Percentiles rank a stretch among this genome's conserved stretches.
These are phyloP conservation scores for Clathrus columnatus DNA, from an alignment of 768 basidiomycete species.

Conservation along the genomic window DNA sequence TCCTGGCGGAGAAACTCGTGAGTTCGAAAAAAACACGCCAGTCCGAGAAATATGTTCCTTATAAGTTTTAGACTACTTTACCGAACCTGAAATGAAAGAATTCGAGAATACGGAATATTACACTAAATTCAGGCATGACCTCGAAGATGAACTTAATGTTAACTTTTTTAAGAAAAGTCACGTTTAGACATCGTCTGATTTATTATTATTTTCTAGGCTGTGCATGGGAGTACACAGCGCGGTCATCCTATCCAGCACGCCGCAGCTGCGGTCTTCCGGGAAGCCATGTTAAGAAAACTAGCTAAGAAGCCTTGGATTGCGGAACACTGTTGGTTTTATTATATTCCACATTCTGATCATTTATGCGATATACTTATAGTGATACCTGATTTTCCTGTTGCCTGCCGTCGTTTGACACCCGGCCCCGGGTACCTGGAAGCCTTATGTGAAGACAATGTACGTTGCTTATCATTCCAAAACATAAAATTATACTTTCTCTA, in stretches of 20 bases:
- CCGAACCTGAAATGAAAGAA: slow-evolving; percentile 39
- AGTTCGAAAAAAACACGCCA: background rate
- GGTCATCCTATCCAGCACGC: slow-evolving; percentile 30
- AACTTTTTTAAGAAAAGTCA: slow-evolving; percentile 8
- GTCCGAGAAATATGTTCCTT: slow-evolving; percentile 17
- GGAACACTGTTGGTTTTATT: slow-evolving; percentile 34
- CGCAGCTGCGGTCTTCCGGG: slow-evolving; percentile 29
- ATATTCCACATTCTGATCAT: background rate
- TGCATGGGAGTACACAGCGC: slow-evolving; percentile 33
- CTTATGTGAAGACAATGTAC: slow-evolving; percentile 51
- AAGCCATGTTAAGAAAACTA: slow-evolving; percentile 41
- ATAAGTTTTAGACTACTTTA: slow-evolving; percentile 33
- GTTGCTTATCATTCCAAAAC: slow-evolving; percentile 7
- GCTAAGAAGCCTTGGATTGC: slow-evolving; percentile 53
- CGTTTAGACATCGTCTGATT: background rate
- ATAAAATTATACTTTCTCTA: background rate
- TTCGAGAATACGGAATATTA: slow-evolving; percentile 44
- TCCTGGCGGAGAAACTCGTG: slow-evolving; percentile 35
- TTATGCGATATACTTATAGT: slow-evolving; percentile 26
- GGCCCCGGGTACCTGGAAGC: slow-evolving; percentile 64
- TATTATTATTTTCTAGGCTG: slow-evolving; percentile 20
- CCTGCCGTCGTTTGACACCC: slow-evolving; percentile 57
- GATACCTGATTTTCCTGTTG: slow-evolving; percentile 50
- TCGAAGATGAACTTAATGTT: slow-evolving; percentile 46
- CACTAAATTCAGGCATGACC: slow-evolving; percentile 36